Evolutionary conservation across 1,284 basidiomycete species (phyloP).

Genomic region (Wolfiporia cocos): DNA sequence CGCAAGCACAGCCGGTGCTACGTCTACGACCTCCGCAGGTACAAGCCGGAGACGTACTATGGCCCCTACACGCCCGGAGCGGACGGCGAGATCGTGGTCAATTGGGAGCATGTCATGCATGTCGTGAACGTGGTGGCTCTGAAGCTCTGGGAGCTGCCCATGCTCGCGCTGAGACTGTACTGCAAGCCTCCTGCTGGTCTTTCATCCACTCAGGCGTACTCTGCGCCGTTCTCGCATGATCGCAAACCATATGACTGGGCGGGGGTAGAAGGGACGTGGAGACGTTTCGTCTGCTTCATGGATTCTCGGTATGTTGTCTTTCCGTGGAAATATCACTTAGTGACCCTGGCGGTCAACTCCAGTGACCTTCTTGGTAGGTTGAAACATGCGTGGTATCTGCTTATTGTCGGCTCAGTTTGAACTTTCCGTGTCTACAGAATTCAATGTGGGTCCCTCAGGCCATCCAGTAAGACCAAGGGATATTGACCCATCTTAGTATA

Average conservation of each 20-base stretch:
- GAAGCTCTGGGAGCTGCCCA: slow-evolving; percentile 48
- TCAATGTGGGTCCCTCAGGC: slow-evolving; percentile 56
- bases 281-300: slow-evolving; percentile 67
- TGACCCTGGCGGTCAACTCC: neutral
- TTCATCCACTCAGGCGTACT: slow-evolving; percentile 43
- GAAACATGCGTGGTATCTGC: slow-evolving; percentile 32
- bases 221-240: slow-evolving; percentile 35
- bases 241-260: slow-evolving; percentile 51
- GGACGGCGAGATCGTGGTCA: slow-evolving; percentile 26
- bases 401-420: too few species aligned
- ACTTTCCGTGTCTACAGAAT: too few species aligned
- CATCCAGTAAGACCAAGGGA: too few species aligned
- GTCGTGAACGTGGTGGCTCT: slow-evolving; percentile 51
- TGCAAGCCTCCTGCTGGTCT: slow-evolving; percentile 42
- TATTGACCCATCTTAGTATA: too few species aligned
- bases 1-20: slow-evolving; percentile 45
- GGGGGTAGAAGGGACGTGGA: slow-evolving; percentile 64
- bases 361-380: slow-evolving; percentile 17
- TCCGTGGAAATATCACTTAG: neutral
- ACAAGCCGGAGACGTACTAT: slow-evolving; percentile 41
- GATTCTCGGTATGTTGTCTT: slow-evolving; percentile 52
- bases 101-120: slow-evolving; percentile 59
- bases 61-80: slow-evolving; percentile 42
- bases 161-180: slow-evolving; percentile 27
- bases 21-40: slow-evolving; percentile 62